Evolutionary conservation across 2,329 filamentous ascomycete genomes (phyloP), one percentile per base, ranked within the genome.

Genomic region (Penicillium sp.): DNA sequence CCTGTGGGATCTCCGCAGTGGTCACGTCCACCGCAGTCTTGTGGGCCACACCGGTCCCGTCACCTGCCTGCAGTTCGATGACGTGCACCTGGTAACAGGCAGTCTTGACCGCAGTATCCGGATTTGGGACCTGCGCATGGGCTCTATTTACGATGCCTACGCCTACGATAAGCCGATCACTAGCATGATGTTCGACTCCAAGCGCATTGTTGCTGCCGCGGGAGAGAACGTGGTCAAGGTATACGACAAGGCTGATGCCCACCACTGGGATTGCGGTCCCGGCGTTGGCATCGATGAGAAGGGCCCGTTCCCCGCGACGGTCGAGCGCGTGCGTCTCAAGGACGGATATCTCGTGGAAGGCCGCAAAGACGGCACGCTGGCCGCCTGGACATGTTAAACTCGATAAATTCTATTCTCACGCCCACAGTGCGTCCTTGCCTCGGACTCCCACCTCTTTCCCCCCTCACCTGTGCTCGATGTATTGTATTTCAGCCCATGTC

Each of bases 41-140:
- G 92, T 99, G 9, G 94, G 94, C 2, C 94, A 99, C 67, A 99
- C 94, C 0, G 92, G 91, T 0, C 89, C 94, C 0, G 90, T 99
- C 49, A 96, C 94, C 4, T 90, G 89, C 66, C 76, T 99, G 60
- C 94, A 97, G 68, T 99, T 99, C 69, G 94, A 99, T 69, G 92
- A 97, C 66, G 85, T 95, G 30, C 92, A 96, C 73, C 76, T 99
- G 51, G 90, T 99, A 44, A 99, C 94, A 18, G 92, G 91, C 50
- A 96, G 91, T 73, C 74, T 89, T 65, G 94, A 99, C 73, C 83
- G 94, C 66, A 97, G 92, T 69, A 89, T 99, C 69, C 81, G 94
- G 92, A 97, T 99, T 69, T 99, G 94, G 94, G 94, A 99, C 74
- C 87, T 99, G 50, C 89, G 94, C 48, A 97, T 91, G 11, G 94